A percentile compares a stretch with the other conserved stretches of the same genome.
These are phyloP conservation scores for Geotrichum restrictum DNA, from an alignment of 1,139 yeast species.

Conservation along the genomic window DNA sequence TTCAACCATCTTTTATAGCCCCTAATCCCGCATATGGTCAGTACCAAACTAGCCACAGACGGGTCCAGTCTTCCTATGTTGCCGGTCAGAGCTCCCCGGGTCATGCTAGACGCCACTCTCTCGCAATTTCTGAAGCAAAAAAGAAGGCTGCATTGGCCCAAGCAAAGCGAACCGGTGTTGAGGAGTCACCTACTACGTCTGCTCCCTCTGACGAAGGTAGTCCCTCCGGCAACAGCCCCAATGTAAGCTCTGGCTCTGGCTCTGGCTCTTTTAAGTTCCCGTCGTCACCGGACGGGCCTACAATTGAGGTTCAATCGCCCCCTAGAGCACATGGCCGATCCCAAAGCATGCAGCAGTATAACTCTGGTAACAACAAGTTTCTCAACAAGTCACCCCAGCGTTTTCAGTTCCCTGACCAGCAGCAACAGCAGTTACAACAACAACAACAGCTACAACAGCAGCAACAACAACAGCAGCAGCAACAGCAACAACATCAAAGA, in stretches of 20 bases:
- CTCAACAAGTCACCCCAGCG: slow-evolving; percentile 39
- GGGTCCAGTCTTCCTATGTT: slow-evolving; percentile 33
- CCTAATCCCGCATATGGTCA: slow-evolving; percentile 34
- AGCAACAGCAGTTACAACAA: slow-evolving; percentile 4
- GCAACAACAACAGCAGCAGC: slow-evolving; percentile 4
- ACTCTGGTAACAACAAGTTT: slow-evolving; percentile 20
- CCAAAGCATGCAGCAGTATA: slow-evolving; percentile 16
- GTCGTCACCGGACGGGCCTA: slow-evolving; percentile 41
- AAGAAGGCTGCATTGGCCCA: slow-evolving; percentile 93
- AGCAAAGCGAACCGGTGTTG: slow-evolving; percentile 43
- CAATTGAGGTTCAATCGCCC: slow-evolving; percentile 20
- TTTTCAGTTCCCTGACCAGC: slow-evolving; percentile 43
- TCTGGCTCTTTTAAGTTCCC: slow-evolving; percentile 50
- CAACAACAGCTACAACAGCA: slow-evolving; percentile 2
- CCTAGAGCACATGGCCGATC: slow-evolving; percentile 25
- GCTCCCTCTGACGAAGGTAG: slow-evolving; percentile 9
- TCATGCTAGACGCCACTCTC: slow-evolving; percentile 85
- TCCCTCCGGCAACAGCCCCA: slow-evolving; percentile 12
- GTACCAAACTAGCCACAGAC: slow-evolving; percentile 28
- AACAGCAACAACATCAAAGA: slow-evolving; percentile 39
- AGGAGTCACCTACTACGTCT: slow-evolving; percentile 22
- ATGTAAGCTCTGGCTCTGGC: slow-evolving; percentile 1
- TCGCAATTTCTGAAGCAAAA: slow-evolving; percentile 92
- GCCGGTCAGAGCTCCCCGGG: slow-evolving; percentile 42
- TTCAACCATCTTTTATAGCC: slow-evolving; percentile 28